Evolutionary conservation across 164 flowering plant species (phyloP).

Genomic region (Saururus chinensis): DNA sequence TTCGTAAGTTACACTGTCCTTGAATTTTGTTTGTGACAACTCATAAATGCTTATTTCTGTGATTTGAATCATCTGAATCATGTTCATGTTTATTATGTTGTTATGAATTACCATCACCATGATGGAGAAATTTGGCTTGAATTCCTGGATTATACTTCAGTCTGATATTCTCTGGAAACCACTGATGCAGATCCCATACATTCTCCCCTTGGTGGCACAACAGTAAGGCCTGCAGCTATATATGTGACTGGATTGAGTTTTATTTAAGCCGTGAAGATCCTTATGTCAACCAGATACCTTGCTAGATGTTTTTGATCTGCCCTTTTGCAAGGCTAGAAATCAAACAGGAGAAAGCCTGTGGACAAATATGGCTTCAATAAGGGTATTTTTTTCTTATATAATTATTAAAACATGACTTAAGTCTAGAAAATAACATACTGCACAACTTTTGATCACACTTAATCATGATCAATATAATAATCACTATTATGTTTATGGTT

Average conservation of each 20-base stretch:
- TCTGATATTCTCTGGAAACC: too few species aligned
- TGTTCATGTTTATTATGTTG: too few species aligned
- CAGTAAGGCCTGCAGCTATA: constrained; percentile 50
- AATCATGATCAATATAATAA: background rate
- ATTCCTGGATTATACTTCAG: too few species aligned
- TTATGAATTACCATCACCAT: too few species aligned
- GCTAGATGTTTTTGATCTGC: constrained; percentile 97
- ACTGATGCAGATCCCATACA: constrained; percentile 52
- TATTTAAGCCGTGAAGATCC: background rate
- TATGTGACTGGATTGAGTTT: background rate
- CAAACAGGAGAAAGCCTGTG: constrained; percentile 94
- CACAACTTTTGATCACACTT: background rate
- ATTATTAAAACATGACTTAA: background rate
- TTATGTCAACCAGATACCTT: background rate
- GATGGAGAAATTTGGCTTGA: too few species aligned
- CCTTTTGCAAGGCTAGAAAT: constrained; percentile 90
- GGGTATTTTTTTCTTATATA: constrained; percentile 29
- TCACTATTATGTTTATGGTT: too few species aligned
- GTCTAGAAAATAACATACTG: background rate
- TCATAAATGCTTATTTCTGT: too few species aligned
- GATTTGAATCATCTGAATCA: too few species aligned
- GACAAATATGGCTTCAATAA: constrained; percentile 85
- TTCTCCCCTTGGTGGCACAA: constrained; percentile 86
- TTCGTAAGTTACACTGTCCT: too few species aligned
- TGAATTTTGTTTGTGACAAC: too few species aligned